Percentiles rank a stretch among this genome's conserved stretches.
phyloP scores from a whole-genome alignment of 805 yeast species.

The Cyberlindnera saturnus region DNA sequence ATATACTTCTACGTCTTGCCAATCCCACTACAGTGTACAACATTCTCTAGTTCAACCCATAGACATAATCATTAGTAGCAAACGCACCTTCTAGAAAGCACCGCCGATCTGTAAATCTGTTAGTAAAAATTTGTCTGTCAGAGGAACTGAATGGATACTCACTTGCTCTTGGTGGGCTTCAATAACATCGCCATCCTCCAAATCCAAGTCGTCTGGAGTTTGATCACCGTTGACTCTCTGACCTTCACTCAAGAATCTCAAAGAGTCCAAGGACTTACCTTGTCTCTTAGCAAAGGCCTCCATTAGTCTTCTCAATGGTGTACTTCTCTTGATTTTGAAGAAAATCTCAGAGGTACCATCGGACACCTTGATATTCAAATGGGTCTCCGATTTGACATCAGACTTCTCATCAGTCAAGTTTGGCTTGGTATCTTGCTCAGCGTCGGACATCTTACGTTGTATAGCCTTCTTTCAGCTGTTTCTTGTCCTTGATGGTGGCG shows the following conservation, averaged over 20 bases:
- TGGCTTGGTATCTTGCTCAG: slow-evolving; percentile 29
- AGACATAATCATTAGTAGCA: background rate
- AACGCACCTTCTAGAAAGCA: slow-evolving; percentile 2
- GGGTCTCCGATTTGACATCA: slow-evolving; percentile 64
- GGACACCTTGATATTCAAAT: slow-evolving; percentile 88
- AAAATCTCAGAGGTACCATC: slow-evolving; percentile 92
- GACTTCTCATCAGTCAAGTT: slow-evolving; percentile 31
- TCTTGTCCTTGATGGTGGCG: too few species aligned
- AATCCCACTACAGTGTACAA: background rate
- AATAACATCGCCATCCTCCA: slow-evolving; percentile 93
- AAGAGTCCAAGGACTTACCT: slow-evolving; percentile 75
- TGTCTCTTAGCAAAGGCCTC: slow-evolving; percentile 98
- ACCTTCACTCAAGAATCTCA: slow-evolving; percentile 92
- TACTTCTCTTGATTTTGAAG: slow-evolving; percentile 89
- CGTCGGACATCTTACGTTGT: slow-evolving; percentile 21
- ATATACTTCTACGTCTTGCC: too few species aligned
- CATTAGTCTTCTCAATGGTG: slow-evolving; percentile 91
- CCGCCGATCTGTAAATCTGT: slow-evolving; percentile 16
- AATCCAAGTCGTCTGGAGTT: slow-evolving; percentile 88
- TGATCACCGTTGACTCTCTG: slow-evolving; percentile 81
- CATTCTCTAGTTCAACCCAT: background rate
- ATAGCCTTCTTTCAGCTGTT: background rate
- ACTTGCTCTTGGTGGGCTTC: slow-evolving; percentile 97
- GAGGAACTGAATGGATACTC: slow-evolving; percentile 35
- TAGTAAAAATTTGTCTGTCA: slow-evolving; percentile 20